phyloP scores from a whole-genome alignment of 352 stramenopile species.

The Pythium rishiriense region DNA sequence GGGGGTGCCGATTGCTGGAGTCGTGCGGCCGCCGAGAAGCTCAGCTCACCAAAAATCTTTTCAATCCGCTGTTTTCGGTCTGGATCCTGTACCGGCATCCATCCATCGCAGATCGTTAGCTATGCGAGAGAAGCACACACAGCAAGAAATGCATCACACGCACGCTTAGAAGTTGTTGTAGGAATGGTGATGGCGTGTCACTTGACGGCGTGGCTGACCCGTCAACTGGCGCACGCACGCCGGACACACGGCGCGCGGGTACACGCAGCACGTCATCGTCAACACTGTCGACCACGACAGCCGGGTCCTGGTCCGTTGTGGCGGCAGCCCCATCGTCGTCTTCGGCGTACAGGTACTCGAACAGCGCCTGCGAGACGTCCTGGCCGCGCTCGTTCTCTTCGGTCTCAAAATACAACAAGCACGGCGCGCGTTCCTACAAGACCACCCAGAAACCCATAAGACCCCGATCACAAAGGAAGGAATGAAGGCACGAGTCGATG shows the following conservation, averaged over 20 bases:
- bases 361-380: slow-evolving; percentile 69
- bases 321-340: slow-evolving; percentile 22
- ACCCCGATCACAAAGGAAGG: background rate
- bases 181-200: slow-evolving; percentile 6
- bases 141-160: background rate
- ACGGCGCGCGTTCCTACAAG: slow-evolving; percentile 67
- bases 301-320: slow-evolving; percentile 2
- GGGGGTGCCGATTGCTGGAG: slow-evolving; percentile 23
- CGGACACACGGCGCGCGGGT: background rate
- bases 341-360: slow-evolving; percentile 58
- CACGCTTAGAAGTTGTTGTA: slow-evolving; percentile 9
- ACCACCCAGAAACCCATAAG: background rate
- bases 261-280: slow-evolving; percentile 18
- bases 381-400: slow-evolving; percentile 42
- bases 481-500: background rate
- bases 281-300: slow-evolving; percentile 17
- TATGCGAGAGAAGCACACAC: background rate
- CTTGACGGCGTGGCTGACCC: background rate
- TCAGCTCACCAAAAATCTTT: slow-evolving; percentile 75
- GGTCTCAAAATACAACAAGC: slow-evolving; percentile 72
- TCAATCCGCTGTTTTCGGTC: slow-evolving; percentile 51
- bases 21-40: slow-evolving; percentile 42
- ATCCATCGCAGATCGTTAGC: background rate
- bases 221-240: too few relatives aligned
- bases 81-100: slow-evolving; percentile 29